Percentiles rank a stretch among this genome's conserved stretches.
Conservation (phyloP, 23 red algal species). For the Chondrus crispus region DNA sequence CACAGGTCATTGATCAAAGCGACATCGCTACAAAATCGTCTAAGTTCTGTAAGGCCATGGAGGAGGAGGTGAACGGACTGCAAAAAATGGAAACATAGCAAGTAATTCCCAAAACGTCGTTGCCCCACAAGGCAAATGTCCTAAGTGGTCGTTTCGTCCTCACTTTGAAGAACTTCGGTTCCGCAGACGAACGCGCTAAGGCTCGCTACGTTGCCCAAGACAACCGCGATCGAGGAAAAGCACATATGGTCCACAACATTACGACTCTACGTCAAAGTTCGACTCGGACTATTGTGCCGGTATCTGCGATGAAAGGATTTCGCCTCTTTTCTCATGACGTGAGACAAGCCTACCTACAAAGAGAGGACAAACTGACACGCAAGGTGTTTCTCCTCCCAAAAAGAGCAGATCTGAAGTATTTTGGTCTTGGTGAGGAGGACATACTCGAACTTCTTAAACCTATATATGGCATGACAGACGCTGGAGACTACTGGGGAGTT, state of each 20-base stretch:
- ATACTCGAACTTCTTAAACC: neutral
- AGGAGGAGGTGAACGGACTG: neutral
- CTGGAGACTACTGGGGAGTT: neutral
- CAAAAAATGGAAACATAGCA: neutral
- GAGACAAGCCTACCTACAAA: neutral
- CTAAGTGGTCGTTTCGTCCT: neutral
- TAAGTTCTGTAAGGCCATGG: no score
- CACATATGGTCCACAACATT: neutral
- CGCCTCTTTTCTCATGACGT: neutral
- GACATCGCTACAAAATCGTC: no score
- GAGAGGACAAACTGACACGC: neutral
- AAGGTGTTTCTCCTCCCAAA: neutral
- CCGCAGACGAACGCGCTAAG: neutral
- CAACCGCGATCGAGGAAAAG: neutral
- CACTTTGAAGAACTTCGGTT: slow-evolving; percentile 3
- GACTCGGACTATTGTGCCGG: neutral
- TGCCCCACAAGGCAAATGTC: neutral
- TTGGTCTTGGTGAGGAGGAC: neutral
- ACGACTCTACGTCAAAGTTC: neutral
- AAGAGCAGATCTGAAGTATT: neutral
- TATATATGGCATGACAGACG: neutral
- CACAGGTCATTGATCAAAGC: no score
- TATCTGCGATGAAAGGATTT: neutral
- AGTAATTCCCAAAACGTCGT: neutral
- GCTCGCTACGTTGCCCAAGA: neutral